phyloP scores from a whole-genome alignment of 345 rosid genomes.

The Raphanus sativus region DNA sequence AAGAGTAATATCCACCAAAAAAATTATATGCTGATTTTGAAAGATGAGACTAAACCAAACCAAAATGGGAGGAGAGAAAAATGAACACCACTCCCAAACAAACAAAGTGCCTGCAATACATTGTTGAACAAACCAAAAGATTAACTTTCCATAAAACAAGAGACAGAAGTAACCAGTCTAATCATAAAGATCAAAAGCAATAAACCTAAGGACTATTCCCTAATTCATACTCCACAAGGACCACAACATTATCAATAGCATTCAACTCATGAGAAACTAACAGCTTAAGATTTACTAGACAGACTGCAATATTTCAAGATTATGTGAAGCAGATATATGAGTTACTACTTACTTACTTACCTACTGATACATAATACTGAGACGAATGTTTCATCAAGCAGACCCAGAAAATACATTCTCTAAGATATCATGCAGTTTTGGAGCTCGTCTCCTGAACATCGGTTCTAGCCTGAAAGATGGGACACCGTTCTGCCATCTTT shows the following conservation, averaged over 20 bases:
- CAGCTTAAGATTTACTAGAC: background rate
- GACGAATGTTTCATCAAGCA: constrained; percentile 19
- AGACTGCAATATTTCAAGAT: background rate
- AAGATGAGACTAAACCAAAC: constrained; percentile 18
- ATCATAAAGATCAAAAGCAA: background rate
- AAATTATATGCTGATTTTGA: background rate
- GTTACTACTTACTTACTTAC: constrained; percentile 34
- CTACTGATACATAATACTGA: constrained; percentile 20
- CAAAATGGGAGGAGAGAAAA: constrained; percentile 10
- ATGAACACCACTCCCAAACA: constrained; percentile 27
- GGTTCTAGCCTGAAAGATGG: constrained; percentile 97
- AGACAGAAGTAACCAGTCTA: no score
- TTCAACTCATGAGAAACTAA: background rate
- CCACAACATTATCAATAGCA: background rate
- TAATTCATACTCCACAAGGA: background rate
- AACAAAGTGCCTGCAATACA: constrained; percentile 33
- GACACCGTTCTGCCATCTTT: constrained; percentile 90
- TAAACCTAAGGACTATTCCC: background rate
- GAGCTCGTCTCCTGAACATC: constrained; percentile 76
- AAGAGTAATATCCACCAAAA: constrained; percentile 23
- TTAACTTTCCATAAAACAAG: constrained; percentile 13
- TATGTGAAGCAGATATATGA: constrained; percentile 2
- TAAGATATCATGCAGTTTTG: constrained; percentile 75
- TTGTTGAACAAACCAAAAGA: constrained; percentile 17
- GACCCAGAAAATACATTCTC: constrained; percentile 55